phyloP scores from a whole-genome alignment of 768 basidiomycete species.

The Rhodotorula taiwanensis region DNA sequence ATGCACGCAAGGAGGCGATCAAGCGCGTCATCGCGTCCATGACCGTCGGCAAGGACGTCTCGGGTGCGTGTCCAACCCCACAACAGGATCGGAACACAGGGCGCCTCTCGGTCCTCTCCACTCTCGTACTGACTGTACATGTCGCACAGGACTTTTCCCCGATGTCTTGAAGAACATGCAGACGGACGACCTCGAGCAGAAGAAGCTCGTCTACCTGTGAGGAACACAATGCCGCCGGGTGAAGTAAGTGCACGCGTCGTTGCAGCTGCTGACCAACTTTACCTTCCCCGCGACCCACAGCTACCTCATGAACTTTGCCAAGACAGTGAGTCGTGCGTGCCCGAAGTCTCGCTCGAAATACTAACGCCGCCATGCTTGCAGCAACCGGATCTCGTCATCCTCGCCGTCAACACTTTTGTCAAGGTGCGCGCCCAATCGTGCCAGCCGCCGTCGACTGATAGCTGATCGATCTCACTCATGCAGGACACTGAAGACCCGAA shows the following conservation, averaged over 20 bases:
- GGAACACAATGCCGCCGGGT: neutral
- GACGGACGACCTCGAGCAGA: conserved; percentile 98
- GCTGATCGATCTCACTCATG: no score
- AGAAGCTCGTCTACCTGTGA: conserved; percentile 72
- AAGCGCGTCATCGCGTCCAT: conserved; percentile 93
- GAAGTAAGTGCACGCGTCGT: no score
- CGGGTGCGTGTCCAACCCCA: conserved; percentile 51
- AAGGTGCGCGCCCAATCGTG: conserved; percentile 43
- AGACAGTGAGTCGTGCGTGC: conserved; percentile 51
- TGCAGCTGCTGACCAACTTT: no score
- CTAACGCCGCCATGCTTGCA: neutral
- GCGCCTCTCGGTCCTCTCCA: no score
- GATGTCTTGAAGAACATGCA: conserved; percentile 99
- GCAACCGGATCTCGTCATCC: conserved; percentile 95
- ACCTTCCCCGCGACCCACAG: conserved; percentile 43
- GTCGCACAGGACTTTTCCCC: conserved; percentile 73
- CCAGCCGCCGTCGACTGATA: neutral
- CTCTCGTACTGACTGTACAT: no score
- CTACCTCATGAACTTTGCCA: conserved; percentile 99
- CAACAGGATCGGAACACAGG: no score
- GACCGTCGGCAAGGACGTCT: conserved; percentile 77
- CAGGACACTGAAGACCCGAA: conserved; percentile 93
- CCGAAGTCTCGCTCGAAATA: no score
- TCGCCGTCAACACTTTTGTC: conserved; percentile 98
- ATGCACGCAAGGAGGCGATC: conserved; percentile 96